These are phyloP conservation scores for Russula vinacea DNA, from an alignment of 768 basidiomycete genomes.

Conservation along the genomic window DNA sequence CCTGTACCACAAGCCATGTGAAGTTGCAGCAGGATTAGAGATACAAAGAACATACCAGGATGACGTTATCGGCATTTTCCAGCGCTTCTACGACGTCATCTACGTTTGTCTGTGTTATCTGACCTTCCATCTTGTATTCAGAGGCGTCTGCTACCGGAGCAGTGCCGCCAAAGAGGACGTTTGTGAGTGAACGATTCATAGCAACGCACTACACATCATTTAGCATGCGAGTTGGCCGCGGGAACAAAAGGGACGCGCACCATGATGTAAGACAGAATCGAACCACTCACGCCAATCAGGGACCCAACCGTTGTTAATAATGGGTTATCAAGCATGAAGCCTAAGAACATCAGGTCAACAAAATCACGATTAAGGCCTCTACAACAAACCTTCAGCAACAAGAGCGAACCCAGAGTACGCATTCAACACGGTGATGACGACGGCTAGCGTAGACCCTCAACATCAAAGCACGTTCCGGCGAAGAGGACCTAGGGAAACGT, in stretches of 20 bases:
- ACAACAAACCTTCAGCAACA: conserved; percentile 68
- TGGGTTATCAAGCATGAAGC: conserved; percentile 88
- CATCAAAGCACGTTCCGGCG: conserved; percentile 1
- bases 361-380: neutral
- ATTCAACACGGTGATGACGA: conserved; percentile 87
- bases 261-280: conserved; percentile 91
- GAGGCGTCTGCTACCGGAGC: conserved; percentile 50
- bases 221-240: conserved; percentile 16
- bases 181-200: conserved; percentile 84
- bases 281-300: conserved; percentile 85
- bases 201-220: conserved; percentile 65
- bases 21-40: neutral
- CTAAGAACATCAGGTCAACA: conserved; percentile 34
- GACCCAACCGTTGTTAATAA: conserved; percentile 81
- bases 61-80: conserved; percentile 77
- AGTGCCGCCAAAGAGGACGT: conserved; percentile 88
- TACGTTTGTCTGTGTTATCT: conserved; percentile 70
- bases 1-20: conserved; percentile 39
- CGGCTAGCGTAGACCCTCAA: conserved; percentile 47
- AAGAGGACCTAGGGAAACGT: conserved; percentile 34
- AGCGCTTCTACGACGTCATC: conserved; percentile 82
- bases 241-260: conserved; percentile 41
- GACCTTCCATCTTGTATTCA: conserved; percentile 75
- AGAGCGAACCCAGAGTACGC: conserved; percentile 90
- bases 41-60: conserved; percentile 49